phyloP scores from a whole-genome alignment of 2,329 filamentous ascomycete genomes.

The Calcarisporium arbuscula region DNA sequence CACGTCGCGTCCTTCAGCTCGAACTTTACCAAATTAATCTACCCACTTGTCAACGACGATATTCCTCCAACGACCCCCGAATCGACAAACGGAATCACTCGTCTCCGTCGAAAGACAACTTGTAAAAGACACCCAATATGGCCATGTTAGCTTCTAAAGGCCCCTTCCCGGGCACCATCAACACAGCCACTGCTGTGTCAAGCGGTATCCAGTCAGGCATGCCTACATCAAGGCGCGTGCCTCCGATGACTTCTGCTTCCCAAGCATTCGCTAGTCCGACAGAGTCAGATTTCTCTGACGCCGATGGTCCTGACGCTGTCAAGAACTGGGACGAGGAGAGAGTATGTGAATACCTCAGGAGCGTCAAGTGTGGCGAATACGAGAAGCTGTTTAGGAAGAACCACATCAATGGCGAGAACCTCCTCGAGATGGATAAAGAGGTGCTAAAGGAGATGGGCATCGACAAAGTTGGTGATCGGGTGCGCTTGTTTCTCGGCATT shows the following conservation, averaged over 20 bases:
- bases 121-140: too few relatives aligned
- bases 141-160: slow-evolving; percentile 74
- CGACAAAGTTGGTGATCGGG: slow-evolving; percentile 93
- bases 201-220: slow-evolving; percentile 42
- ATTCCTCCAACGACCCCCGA: too few relatives aligned
- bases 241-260: slow-evolving; percentile 40
- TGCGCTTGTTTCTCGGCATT: slow-evolving; percentile 80
- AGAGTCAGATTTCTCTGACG: slow-evolving; percentile 86
- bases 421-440: slow-evolving; percentile 94
- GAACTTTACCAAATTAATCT: too few relatives aligned
- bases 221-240: slow-evolving; percentile 45
- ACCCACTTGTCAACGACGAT: too few relatives aligned
- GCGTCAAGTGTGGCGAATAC: slow-evolving; percentile 90
- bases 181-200: slow-evolving; percentile 39
- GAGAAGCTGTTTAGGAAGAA: slow-evolving; percentile 84
- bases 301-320: slow-evolving; percentile 67
- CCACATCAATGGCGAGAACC: slow-evolving; percentile 94
- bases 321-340: slow-evolving; percentile 88
- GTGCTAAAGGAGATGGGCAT: slow-evolving; percentile 97
- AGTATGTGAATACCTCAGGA: slow-evolving; percentile 85
- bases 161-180: slow-evolving; percentile 53
- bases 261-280: slow-evolving; percentile 74
- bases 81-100: too few relatives aligned
- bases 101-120: too few relatives aligned
- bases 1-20: too few relatives aligned